Evolutionary conservation across 768 basidiomycete genomes (phyloP).

Genomic region (Boletus bicolor): DNA sequence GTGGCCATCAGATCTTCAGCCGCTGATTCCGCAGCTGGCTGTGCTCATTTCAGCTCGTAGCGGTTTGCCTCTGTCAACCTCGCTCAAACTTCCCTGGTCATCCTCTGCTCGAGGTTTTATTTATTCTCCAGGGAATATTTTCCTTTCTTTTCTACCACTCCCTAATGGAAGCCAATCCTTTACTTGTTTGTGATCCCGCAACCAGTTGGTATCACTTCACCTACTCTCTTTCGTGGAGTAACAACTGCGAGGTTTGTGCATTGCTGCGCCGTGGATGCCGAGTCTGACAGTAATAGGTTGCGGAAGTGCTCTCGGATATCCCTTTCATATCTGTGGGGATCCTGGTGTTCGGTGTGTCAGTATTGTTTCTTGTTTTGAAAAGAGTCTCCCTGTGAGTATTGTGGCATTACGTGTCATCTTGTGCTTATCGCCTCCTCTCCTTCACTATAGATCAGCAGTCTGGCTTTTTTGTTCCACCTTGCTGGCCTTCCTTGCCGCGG

Average conservation of each 20-base stretch:
- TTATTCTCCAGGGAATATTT: slow-evolving; percentile 10
- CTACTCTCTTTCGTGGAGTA: slow-evolving; percentile 36
- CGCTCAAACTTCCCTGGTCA: not conserved
- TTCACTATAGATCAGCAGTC: slow-evolving; percentile 38
- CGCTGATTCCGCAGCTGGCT: slow-evolving; percentile 6
- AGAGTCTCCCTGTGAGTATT: slow-evolving; percentile 49
- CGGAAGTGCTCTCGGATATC: slow-evolving; percentile 57
- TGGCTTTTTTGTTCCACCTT: slow-evolving; percentile 58
- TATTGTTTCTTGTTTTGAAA: slow-evolving; percentile 52
- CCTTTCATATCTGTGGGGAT: slow-evolving; percentile 66
- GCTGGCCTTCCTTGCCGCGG: slow-evolving; percentile 57
- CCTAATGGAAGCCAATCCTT: slow-evolving; percentile 18
- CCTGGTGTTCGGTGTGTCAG: slow-evolving; percentile 58
- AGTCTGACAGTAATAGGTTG: slow-evolving; percentile 40
- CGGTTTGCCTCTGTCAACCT: not conserved
- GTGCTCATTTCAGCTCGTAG: not conserved
- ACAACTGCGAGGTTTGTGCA: slow-evolving; percentile 43
- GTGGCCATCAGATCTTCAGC: slow-evolving; percentile 7
- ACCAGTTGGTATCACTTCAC: slow-evolving; percentile 23
- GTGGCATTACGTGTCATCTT: not conserved
- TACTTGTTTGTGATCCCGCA: slow-evolving; percentile 9
- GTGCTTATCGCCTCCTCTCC: not conserved
- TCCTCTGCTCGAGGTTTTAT: slow-evolving; percentile 1
- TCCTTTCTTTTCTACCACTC: slow-evolving; percentile 15
- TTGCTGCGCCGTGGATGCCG: not conserved